phyloP scores from a whole-genome alignment of 1,284 basidiomycete genomes.

The Caloboletus inedulis region DNA sequence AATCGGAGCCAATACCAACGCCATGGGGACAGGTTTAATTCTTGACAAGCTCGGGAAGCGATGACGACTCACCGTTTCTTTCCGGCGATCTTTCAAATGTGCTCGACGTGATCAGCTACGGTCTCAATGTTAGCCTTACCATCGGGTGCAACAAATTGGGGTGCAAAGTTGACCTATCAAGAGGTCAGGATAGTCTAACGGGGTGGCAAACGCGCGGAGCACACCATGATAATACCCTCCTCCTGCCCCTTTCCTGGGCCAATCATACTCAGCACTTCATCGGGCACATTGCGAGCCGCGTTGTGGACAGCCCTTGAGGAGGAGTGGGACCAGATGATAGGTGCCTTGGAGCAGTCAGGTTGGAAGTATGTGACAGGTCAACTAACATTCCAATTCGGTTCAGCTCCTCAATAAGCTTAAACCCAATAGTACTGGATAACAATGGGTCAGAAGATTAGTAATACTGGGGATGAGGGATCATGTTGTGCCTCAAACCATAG shows the following conservation, averaged over 20 bases:
- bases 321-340: conserved; percentile 89
- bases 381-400: conserved; percentile 85
- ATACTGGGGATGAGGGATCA: background rate
- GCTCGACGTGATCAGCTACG: conserved; percentile 85
- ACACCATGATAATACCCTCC: conserved; percentile 86
- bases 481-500: conserved; percentile 65
- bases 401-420: conserved; percentile 80
- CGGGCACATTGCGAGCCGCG: conserved; percentile 79
- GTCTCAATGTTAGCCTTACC: conserved; percentile 63
- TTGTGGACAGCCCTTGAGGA: conserved; percentile 68
- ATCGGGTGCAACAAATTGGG: conserved; percentile 57
- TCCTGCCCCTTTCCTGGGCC: conserved; percentile 60
- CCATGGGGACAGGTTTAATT: conserved; percentile 34
- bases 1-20: conserved; percentile 63
- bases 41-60: background rate
- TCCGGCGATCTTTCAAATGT: conserved; percentile 75
- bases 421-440: conserved; percentile 59
- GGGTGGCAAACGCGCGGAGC: background rate
- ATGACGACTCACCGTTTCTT: conserved; percentile 61
- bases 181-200: background rate
- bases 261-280: conserved; percentile 67
- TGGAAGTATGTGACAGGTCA: conserved; percentile 84
- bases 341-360: conserved; percentile 77
- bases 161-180: conserved; percentile 70
- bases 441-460: background rate